Evolutionary conservation across 73 alveolate genomes (phyloP).

Genomic region (Tetrahymena borealis): DNA sequence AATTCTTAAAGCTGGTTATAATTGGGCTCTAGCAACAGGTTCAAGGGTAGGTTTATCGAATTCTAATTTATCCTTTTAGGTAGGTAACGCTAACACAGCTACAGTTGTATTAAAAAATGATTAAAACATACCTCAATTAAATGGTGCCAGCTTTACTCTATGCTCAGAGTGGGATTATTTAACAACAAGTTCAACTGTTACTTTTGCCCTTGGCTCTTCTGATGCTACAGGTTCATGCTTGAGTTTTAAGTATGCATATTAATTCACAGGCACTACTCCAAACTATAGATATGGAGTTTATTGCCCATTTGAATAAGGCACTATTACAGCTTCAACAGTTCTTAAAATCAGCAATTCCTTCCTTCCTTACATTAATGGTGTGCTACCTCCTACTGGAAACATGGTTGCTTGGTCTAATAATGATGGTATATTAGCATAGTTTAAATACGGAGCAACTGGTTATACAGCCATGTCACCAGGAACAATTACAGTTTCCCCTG

Average conservation of each 20-base stretch:
- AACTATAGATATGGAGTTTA: conserved; percentile 14
- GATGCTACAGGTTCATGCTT: conserved; percentile 12
- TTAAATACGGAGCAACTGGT: background rate
- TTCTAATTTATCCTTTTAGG: background rate
- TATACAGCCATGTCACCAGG: background rate
- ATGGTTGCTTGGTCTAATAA: conserved; percentile 22
- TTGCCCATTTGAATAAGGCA: conserved; percentile 24
- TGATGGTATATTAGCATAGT: background rate
- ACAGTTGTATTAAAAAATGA: background rate
- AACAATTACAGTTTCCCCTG: background rate
- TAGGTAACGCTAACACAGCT: background rate
- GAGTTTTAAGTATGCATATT: background rate
- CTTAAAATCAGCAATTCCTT: conserved; percentile 1
- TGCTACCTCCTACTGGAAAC: conserved; percentile 6
- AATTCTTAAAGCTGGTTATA: background rate
- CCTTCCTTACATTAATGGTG: conserved; percentile 18
- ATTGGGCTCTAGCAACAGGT: background rate
- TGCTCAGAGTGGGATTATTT: background rate
- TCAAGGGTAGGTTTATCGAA: background rate
- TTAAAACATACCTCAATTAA: background rate
- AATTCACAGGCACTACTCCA: background rate
- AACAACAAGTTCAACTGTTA: background rate
- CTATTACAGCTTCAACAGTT: conserved; percentile 3
- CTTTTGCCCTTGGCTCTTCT: background rate
- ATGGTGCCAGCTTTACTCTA: conserved; percentile 37